Percentiles rank a stretch among this genome's conserved stretches.
These are phyloP conservation scores for Lepidium sativum DNA, from an alignment of 345 rosid species.

Conservation along the genomic window DNA sequence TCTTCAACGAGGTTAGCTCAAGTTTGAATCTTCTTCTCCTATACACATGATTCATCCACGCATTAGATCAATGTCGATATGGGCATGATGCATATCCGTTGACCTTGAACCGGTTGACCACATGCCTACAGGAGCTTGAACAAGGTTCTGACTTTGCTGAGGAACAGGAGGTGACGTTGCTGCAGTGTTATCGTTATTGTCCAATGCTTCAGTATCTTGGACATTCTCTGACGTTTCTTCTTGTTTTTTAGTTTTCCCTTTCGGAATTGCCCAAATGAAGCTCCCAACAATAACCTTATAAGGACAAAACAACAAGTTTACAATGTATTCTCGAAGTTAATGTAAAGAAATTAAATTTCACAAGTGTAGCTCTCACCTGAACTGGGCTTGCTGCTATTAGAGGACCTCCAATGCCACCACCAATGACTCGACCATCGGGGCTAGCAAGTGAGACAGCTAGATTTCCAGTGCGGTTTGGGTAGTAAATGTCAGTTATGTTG, in stretches of 20 bases:
- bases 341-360: neutral
- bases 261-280: slow-evolving; percentile 73
- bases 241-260: slow-evolving; percentile 47
- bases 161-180: slow-evolving; percentile 37
- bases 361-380: slow-evolving; percentile 42
- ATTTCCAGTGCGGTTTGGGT: slow-evolving; percentile 58
- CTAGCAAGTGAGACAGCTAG: slow-evolving; percentile 84
- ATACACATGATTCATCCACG: slow-evolving; percentile 45
- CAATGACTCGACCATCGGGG: slow-evolving; percentile 88
- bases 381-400: slow-evolving; percentile 84
- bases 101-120: slow-evolving; percentile 65
- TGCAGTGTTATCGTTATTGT: slow-evolving; percentile 15
- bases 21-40: neutral
- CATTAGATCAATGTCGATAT: slow-evolving; percentile 86
- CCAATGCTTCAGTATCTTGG: slow-evolving; percentile 31
- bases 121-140: slow-evolving; percentile 43
- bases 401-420: slow-evolving; percentile 91
- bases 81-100: slow-evolving; percentile 57
- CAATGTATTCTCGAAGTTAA: neutral
- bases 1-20: slow-evolving; percentile 1
- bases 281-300: slow-evolving; percentile 80
- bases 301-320: neutral
- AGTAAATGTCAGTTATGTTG: slow-evolving; percentile 37
- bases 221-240: slow-evolving; percentile 40
- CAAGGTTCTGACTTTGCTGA: slow-evolving; percentile 50